phyloP scores from a whole-genome alignment of 495 filamentous ascomycete genomes.

The Talaromyces proteolyticus region DNA sequence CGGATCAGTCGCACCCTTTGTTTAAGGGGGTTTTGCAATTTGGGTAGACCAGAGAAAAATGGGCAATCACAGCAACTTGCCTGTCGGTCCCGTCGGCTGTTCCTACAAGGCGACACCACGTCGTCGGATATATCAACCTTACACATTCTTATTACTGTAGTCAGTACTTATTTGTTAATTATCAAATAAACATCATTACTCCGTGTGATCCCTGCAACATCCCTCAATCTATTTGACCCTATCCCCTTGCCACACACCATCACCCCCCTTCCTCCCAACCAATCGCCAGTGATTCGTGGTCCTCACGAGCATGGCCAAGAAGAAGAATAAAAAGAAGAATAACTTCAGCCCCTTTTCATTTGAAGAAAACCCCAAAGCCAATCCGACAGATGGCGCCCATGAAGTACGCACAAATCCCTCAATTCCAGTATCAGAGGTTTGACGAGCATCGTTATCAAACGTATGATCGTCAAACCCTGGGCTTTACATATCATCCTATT shows the following conservation, averaged over 20 bases:
- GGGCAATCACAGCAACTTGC: background rate
- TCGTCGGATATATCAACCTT: background rate
- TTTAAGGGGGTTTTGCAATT: background rate
- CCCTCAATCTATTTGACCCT: background rate
- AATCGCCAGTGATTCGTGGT: background rate
- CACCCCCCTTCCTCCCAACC: background rate
- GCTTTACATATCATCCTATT: constrained; percentile 32
- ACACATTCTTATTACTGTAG: background rate
- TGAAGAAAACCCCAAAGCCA: constrained; percentile 3
- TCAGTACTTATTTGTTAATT: background rate
- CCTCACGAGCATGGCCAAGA: constrained; percentile 5
- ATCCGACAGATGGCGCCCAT: constrained; percentile 10
- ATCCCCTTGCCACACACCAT: no score
- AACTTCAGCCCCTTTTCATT: constrained; percentile 2
- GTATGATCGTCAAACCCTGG: constrained; percentile 28
- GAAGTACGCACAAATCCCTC: constrained; percentile 39
- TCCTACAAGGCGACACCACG: background rate
- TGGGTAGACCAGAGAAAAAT: background rate
- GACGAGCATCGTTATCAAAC: constrained; percentile 30
- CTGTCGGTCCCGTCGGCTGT: background rate
- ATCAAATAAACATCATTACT: background rate
- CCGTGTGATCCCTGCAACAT: background rate
- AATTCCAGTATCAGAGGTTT: constrained; percentile 32
- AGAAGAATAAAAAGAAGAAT: constrained; percentile 7
- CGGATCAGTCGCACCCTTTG: background rate